Evolutionary conservation across 805 yeast species (phyloP).

Genomic region (Candida montana): DNA sequence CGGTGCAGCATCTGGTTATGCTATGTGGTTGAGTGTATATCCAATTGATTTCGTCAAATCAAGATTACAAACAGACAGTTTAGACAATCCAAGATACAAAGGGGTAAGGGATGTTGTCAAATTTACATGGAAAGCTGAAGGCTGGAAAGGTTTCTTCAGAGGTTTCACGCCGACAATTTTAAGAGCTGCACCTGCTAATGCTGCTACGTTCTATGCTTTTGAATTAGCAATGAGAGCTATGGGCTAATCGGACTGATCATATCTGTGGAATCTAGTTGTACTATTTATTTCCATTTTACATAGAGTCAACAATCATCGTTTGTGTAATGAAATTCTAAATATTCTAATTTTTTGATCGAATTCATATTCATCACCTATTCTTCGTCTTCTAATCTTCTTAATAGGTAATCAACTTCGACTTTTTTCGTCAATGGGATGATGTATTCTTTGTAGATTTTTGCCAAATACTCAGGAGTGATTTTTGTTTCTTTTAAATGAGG

Average conservation of each 20-base stretch:
- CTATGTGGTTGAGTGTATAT: conserved; percentile 78
- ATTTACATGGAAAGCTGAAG: conserved; percentile 50
- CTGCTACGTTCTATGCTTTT: conserved; percentile 91
- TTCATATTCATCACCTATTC: too few relatives aligned
- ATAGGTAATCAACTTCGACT: conserved; percentile 88
- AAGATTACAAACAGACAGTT: conserved; percentile 71
- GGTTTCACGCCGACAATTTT: conserved; percentile 91
- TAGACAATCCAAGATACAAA: conserved; percentile 53
- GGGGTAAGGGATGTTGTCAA: conserved; percentile 55
- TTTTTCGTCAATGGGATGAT: conserved; percentile 92
- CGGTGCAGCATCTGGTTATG: conserved; percentile 90
- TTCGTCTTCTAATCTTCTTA: conserved; percentile 73
- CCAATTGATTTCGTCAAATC: conserved; percentile 93
- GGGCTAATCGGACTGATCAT: conserved; percentile 12
- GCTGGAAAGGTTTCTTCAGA: conserved; percentile 74
- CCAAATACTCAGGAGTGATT: conserved; percentile 77
- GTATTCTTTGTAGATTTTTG: conserved; percentile 76
- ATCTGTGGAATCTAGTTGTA: too few relatives aligned
- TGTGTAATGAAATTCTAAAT: too few relatives aligned
- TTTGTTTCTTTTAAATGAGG: conserved; percentile 69
- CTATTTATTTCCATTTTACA: neutral
- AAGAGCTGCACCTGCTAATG: conserved; percentile 98
- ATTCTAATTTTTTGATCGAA: neutral
- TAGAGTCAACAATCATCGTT: neutral
- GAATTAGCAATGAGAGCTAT: conserved; percentile 73